Evolutionary conservation across 768 basidiomycete species (phyloP).

Genomic region (Rhizopogon vinicolor): DNA sequence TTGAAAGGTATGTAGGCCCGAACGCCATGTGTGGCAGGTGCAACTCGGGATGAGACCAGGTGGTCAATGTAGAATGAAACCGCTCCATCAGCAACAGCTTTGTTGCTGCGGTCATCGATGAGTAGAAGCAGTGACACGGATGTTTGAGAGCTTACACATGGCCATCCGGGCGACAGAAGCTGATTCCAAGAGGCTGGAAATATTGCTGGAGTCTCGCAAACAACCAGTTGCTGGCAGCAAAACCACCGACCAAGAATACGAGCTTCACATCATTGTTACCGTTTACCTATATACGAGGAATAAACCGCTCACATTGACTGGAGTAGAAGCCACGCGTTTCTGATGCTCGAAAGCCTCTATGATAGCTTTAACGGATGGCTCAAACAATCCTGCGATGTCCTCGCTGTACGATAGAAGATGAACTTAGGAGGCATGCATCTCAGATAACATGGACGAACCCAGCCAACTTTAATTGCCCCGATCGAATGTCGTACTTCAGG

Average conservation of each 20-base stretch:
- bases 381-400: background rate
- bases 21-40: constrained; percentile 36
- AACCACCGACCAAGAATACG: constrained; percentile 50
- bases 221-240: constrained; percentile 44
- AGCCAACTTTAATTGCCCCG: no score
- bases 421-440: background rate
- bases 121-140: background rate
- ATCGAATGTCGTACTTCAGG: constrained; percentile 24
- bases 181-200: constrained; percentile 31
- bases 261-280: constrained; percentile 9
- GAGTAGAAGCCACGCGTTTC: constrained; percentile 11
- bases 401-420: background rate
- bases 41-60: constrained; percentile 38
- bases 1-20: constrained; percentile 25
- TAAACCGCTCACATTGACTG: constrained; percentile 22
- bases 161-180: constrained; percentile 43
- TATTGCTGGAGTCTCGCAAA: constrained; percentile 36
- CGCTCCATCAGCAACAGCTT: constrained; percentile 50
- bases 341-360: background rate
- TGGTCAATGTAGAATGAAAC: constrained; percentile 36
- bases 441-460: no score
- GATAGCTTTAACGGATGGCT: background rate
- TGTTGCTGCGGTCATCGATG: constrained; percentile 24
- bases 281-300: background rate
- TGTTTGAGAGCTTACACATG: constrained; percentile 34